Percentiles rank a stretch among this genome's conserved stretches.
These are phyloP conservation scores for Pisolithus microcarpus DNA, from an alignment of 768 basidiomycete species.

Conservation along the genomic window DNA sequence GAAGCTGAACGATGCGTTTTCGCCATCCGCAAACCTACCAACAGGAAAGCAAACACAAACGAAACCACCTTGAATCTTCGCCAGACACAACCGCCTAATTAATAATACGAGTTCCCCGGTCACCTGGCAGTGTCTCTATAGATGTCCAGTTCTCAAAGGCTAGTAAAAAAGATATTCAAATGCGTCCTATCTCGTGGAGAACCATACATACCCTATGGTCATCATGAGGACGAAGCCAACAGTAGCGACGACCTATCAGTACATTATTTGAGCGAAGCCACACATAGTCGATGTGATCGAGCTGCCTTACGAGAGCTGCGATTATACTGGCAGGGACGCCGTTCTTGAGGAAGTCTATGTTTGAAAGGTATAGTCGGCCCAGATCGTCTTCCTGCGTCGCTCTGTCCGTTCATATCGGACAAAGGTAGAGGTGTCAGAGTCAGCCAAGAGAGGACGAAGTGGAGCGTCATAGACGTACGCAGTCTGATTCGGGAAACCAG, in stretches of 20 bases:
- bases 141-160: neutral
- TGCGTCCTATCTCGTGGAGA: neutral
- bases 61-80: too few species aligned
- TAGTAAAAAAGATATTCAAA: neutral
- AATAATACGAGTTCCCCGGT: too few species aligned
- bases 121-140: too few species aligned
- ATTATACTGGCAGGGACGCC: conserved; percentile 93
- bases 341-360: conserved; percentile 87
- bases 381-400: conserved; percentile 94
- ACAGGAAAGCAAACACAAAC: too few species aligned
- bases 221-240: conserved; percentile 76
- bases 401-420: conserved; percentile 30
- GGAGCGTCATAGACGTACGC: conserved; percentile 51
- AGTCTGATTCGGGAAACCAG: conserved; percentile 98
- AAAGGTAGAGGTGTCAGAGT: neutral
- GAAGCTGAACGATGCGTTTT: too few species aligned
- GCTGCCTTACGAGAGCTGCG: conserved; percentile 59
- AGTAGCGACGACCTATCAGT: conserved; percentile 70
- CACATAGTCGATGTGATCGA: neutral
- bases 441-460: too few species aligned
- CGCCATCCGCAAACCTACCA: too few species aligned
- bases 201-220: conserved; percentile 52
- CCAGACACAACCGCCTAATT: too few species aligned
- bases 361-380: conserved; percentile 78
- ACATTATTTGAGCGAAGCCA: neutral